These are phyloP conservation scores for Pseudogymnoascus verrucosus DNA, from an alignment of 2,329 filamentous ascomycete species.

Conservation along the genomic window DNA sequence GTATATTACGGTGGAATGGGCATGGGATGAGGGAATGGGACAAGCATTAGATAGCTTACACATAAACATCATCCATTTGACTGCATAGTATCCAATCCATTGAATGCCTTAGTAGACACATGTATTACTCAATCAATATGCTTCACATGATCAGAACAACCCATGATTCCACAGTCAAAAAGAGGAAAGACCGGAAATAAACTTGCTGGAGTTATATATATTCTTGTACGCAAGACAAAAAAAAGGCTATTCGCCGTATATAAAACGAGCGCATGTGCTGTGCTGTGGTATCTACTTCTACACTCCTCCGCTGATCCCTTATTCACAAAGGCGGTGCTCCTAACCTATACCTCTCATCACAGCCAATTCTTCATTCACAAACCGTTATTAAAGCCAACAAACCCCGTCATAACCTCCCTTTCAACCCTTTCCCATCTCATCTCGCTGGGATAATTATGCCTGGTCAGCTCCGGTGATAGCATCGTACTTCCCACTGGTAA, in stretches of 20 bases:
- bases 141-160: background rate
- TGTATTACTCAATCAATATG: too few relatives aligned
- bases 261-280: conserved; percentile 1
- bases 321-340: background rate
- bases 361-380: conserved; percentile 1
- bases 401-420: background rate
- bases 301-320: background rate
- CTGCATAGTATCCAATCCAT: background rate
- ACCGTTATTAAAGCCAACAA: background rate
- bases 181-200: background rate
- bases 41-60: conserved; percentile 3
- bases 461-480: conserved; percentile 29
- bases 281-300: conserved; percentile 6
- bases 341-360: background rate
- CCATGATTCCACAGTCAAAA: background rate
- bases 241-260: background rate
- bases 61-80: background rate
- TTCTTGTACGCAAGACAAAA: conserved; percentile 1
- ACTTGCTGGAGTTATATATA: background rate
- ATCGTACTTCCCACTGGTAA: conserved; percentile 71
- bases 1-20: background rate
- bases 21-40: background rate
- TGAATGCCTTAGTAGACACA: background rate
- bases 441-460: background rate
- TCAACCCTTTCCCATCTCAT: background rate